Base-by-base conservation (phyloP, 495 filamentous ascomycete genomes). In the Xylaria nigripes region DNA sequence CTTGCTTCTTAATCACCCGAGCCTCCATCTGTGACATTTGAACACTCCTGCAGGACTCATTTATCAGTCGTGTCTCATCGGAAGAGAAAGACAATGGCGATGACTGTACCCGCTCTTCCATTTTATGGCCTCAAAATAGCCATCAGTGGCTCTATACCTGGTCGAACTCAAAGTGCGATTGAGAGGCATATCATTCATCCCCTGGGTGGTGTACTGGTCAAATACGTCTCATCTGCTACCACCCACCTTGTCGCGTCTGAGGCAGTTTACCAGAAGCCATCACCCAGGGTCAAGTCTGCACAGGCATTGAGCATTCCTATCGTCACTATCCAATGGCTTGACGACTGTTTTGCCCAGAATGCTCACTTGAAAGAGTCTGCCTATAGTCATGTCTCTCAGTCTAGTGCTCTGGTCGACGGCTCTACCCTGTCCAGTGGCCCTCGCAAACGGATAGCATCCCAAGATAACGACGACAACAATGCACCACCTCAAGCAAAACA, bases 241-340 rank as follows among this genome's bases (percentile, higher is more conserved):
- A 89, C 83, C 0, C 83, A 87, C 57, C 64, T 89, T 0, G 55
- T 89, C 19, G 75, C 79, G 0, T 81, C 74, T 0, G 63, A 74
- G 15, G 67, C 63, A 29, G 81, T 84, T 38, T 73, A 76, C 23
- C 72, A 75, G 21, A 83, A 81, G 40, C 63, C 69, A 0, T 69
- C 69, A 1, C 21, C 50, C 25, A 70, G 68, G 75, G 82, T 83
- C 55, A 63, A 72, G 48, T 68, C 78, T 61, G 80, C 82, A 13
- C 56, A 74, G 16, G 56, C 69, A 0, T 55, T 71, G 13, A 68
- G 61, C 12, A 74, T 85, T 22, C 73, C 73, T 7, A 74, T 90
- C 50, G 81, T 89, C 29, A 73, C 70, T 6, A 50, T 86, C 4
- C 65, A 81, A 6, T 90, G 86, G 86, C 74, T 89, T 12, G 49